Percentiles rank a stretch among this genome's conserved stretches.
Conservation (phyloP, 768 basidiomycete genomes). For the Stropharia rugosoannulata region DNA sequence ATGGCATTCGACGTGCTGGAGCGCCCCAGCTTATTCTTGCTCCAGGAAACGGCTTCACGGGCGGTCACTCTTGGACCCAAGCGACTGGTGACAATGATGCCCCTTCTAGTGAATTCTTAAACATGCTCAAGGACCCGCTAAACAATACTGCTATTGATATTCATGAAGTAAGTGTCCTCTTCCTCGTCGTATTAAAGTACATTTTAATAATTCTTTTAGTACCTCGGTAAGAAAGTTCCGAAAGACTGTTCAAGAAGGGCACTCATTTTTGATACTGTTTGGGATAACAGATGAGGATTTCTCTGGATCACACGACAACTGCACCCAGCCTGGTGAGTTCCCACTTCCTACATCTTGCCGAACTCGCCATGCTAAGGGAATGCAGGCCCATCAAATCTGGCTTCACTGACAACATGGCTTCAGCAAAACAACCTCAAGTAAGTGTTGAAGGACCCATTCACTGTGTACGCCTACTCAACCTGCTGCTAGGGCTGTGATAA, state of each 20-base stretch:
- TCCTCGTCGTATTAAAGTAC: neutral
- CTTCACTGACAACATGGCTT: constrained; percentile 40
- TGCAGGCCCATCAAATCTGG: constrained; percentile 38
- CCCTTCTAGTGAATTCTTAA: constrained; percentile 43
- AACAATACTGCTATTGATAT: constrained; percentile 45
- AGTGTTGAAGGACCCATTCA: neutral
- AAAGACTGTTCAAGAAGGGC: neutral
- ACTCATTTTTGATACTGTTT: neutral
- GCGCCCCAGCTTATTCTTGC: constrained; percentile 44
- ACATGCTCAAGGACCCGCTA: constrained; percentile 37
- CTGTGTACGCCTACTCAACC: neutral
- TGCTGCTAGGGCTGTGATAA: constrained; percentile 37
- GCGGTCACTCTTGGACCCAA: constrained; percentile 44
- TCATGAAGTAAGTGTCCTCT: constrained; percentile 33
- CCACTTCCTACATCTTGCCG: neutral
- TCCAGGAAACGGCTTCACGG: constrained; percentile 46
- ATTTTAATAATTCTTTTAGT: constrained; percentile 4
- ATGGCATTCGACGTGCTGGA: constrained; percentile 39
- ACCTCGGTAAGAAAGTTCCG: constrained; percentile 1
- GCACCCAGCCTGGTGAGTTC: constrained; percentile 37
- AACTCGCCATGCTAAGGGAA: neutral
- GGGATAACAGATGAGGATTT: constrained; percentile 35
- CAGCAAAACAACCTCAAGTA: constrained; percentile 42
- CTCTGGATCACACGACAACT: constrained; percentile 39
- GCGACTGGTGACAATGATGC: constrained; percentile 28